Percentiles rank a stretch among this genome's conserved stretches.
These are phyloP conservation scores for Penicillium thymicola DNA, from an alignment of 2,329 filamentous ascomycete species.

Conservation along the genomic window DNA sequence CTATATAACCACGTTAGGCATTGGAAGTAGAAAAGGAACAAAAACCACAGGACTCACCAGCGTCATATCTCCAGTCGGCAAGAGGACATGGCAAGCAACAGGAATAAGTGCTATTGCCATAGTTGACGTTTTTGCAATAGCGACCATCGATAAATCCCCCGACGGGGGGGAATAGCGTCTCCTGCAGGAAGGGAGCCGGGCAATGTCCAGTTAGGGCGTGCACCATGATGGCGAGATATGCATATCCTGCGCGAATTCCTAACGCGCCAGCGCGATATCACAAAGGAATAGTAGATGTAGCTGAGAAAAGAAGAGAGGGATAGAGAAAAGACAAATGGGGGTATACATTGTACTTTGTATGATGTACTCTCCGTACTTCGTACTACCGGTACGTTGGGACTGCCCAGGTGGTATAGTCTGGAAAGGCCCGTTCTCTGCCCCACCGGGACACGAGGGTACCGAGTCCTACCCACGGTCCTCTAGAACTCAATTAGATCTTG, in stretches of 20 bases:
- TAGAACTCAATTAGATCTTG: constrained; percentile 3
- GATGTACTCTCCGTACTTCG: background rate
- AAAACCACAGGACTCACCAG: constrained; percentile 41
- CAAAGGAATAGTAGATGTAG: background rate
- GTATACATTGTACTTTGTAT: background rate
- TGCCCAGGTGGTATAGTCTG: background rate
- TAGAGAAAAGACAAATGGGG: background rate
- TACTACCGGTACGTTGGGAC: background rate
- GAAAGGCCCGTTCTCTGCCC: background rate
- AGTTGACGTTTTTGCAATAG: constrained; percentile 52
- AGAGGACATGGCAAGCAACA: constrained; percentile 92
- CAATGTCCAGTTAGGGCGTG: constrained; percentile 51
- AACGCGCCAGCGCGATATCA: constrained; percentile 25
- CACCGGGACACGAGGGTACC: background rate
- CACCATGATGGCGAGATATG: constrained; percentile 22
- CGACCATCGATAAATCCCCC: constrained; percentile 64
- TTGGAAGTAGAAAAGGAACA: background rate
- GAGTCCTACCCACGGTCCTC: background rate
- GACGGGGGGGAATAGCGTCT: constrained; percentile 54
- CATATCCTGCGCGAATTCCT: constrained; percentile 17
- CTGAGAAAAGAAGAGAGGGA: background rate
- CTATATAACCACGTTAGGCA: constrained; percentile 27
- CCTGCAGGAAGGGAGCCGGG: constrained; percentile 66
- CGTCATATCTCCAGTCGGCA: constrained; percentile 69
- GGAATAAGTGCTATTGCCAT: constrained; percentile 47